These are phyloP conservation scores for Crithidia brevicula DNA, from an alignment of 208 protist species.

Conservation along the genomic window DNA sequence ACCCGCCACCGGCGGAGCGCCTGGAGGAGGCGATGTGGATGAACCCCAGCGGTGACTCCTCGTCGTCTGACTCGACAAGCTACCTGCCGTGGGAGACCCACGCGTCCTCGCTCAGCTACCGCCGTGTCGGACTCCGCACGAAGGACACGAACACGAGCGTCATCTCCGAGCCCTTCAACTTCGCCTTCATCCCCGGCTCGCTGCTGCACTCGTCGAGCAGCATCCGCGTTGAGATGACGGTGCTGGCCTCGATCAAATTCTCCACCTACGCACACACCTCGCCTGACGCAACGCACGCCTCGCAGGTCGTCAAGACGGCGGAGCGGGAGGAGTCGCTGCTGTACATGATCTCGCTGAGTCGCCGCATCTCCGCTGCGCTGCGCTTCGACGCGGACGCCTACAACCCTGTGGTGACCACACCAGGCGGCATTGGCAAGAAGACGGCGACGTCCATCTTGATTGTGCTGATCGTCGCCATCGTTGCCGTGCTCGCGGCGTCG, in stretches of 20 bases:
- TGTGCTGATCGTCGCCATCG: slow-evolving; percentile 55
- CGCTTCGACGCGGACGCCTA: slow-evolving; percentile 73
- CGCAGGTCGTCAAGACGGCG: slow-evolving; percentile 36
- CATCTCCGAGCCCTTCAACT: slow-evolving; percentile 66
- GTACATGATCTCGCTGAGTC: slow-evolving; percentile 69
- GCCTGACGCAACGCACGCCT: slow-evolving; percentile 23
- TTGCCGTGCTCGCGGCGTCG: slow-evolving; percentile 51
- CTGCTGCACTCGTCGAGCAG: slow-evolving; percentile 74
- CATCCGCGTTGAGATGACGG: slow-evolving; percentile 56
- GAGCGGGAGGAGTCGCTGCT: slow-evolving; percentile 62
- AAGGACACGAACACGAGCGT: slow-evolving; percentile 1
- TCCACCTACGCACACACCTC: slow-evolving; percentile 42
- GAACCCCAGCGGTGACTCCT: slow-evolving; percentile 17
- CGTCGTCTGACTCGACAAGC: background rate
- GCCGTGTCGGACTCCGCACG: slow-evolving; percentile 40
- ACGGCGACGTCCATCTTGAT: slow-evolving; percentile 67
- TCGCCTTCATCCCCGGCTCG: slow-evolving; percentile 81
- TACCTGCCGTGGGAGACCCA: slow-evolving; percentile 70
- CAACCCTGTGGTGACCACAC: slow-evolving; percentile 32
- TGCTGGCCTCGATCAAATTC: slow-evolving; percentile 64
- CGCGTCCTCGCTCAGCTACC: slow-evolving; percentile 79
- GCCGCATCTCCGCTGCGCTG: slow-evolving; percentile 54
- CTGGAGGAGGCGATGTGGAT: slow-evolving; percentile 63
- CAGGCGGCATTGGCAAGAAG: slow-evolving; percentile 41
- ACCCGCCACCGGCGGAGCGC: slow-evolving; percentile 24